Percentiles rank a stretch among this genome's conserved stretches.
Evolutionary conservation across 2,329 filamentous ascomycete genomes (phyloP).

Genomic region (Penicillium sp.): DNA sequence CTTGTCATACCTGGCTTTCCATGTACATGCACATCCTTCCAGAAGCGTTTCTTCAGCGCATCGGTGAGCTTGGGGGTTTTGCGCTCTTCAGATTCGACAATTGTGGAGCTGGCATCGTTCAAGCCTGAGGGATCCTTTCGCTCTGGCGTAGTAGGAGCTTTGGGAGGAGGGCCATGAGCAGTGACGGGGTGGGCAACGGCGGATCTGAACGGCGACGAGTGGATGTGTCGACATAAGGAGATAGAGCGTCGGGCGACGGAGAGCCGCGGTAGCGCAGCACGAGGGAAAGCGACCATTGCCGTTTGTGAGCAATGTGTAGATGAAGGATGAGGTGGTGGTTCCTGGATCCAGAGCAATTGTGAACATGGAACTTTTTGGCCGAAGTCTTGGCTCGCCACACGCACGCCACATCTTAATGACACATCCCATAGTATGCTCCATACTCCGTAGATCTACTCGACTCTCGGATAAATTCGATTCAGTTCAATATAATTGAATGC

Average conservation of each 20-base stretch:
- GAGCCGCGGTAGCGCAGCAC: slow-evolving; percentile 22
- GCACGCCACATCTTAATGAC: slow-evolving; percentile 7
- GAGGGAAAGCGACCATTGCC: slow-evolving; percentile 27
- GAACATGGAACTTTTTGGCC: slow-evolving; percentile 21
- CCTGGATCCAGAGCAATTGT: slow-evolving; percentile 6
- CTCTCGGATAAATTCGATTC: neutral
- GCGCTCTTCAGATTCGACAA: slow-evolving; percentile 19
- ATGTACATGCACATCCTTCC: slow-evolving; percentile 77
- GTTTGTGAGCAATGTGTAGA: neutral
- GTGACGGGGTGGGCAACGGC: slow-evolving; percentile 61
- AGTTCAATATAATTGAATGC: neutral
- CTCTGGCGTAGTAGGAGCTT: slow-evolving; percentile 54
- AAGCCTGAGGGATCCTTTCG: slow-evolving; percentile 51
- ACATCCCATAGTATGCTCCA: neutral
- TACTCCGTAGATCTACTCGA: neutral
- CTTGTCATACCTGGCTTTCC: slow-evolving; percentile 60
- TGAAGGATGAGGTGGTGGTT: slow-evolving; percentile 7
- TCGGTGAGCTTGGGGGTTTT: slow-evolving; percentile 32
- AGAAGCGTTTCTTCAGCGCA: slow-evolving; percentile 73
- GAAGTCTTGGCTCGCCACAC: slow-evolving; percentile 20
- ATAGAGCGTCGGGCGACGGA: slow-evolving; percentile 17
- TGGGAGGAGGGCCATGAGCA: slow-evolving; percentile 61
- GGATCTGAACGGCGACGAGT: slow-evolving; percentile 38
- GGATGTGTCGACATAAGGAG: slow-evolving; percentile 31
- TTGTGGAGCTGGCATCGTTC: slow-evolving; percentile 35